Base-by-base conservation (phyloP, 1,284 basidiomycete genomes). In the Schizopora paradoxa region DNA sequence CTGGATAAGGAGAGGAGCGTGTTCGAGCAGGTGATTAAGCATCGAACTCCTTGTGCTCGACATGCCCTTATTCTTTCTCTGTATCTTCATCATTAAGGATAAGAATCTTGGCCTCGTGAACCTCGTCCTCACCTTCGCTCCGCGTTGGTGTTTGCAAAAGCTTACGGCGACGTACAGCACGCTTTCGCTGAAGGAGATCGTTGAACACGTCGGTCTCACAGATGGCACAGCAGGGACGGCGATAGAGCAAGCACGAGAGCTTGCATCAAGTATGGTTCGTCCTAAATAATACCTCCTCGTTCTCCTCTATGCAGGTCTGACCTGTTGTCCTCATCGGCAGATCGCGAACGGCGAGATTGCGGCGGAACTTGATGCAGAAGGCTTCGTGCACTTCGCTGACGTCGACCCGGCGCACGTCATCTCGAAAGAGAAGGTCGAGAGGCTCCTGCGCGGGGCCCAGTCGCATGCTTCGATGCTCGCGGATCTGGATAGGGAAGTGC, bases 141-240 rank as follows among this genome's bases (percentile, higher is more conserved):
- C 84, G 0, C 73, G 82, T 32, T 87, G 88, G 77, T 68, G 78
- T 41, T 76, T 92, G 52, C 79, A 79, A 61, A 83, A 78, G 57
- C 72, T 92, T 40, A 91, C 82, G 0, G 73, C 74, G 41, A 89
- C 87, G 5, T 92, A 90, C 57, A 72, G 88, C 33, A 84, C 83
- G 0, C 73, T 91, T 5, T 73, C 80, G 18, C 65, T 92, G 5
- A 60, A 66, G 0, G 85, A 90, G 50, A 84, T 92, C 42, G 82
- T 75, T 3, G 68, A 68, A 19, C 70, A 73, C 8, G 71, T 86
- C 35, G 77, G 74, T 25, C 73, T 82, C 31, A 66, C 73, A 3
- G 72, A 60, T 29, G 67, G 76, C 46, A 23, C 41, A 43, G n/a
- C n/a, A n/a, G n/a, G n/a, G n/a, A n/a, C n/a, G n/a, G n/a, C n/a